Conservation (phyloP, 345 rosid species). For the Salix brachista region DNA sequence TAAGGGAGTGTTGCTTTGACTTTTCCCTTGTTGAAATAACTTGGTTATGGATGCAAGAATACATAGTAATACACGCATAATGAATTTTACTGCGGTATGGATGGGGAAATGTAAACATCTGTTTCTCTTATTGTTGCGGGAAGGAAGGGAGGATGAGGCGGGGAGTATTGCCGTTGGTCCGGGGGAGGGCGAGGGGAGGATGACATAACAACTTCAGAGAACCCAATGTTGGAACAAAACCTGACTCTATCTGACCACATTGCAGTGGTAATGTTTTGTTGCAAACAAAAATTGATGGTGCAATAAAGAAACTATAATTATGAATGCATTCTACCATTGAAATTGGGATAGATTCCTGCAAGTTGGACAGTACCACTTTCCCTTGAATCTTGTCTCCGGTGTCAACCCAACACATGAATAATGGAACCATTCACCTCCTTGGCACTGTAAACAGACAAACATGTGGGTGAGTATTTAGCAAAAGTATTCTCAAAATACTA, state of each 20-base stretch:
- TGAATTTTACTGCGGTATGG: not conserved
- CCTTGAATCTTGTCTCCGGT: slow-evolving; percentile 95
- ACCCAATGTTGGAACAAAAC: slow-evolving; percentile 3
- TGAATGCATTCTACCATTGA: slow-evolving; percentile 26
- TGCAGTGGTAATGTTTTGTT: not conserved
- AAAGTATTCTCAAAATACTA: not conserved
- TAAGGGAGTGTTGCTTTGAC: not conserved
- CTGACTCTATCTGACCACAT: slow-evolving; percentile 14
- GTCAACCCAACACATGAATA: slow-evolving; percentile 95
- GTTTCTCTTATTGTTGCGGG: not conserved
- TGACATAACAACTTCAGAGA: not conserved
- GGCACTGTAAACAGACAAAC: slow-evolving; percentile 53
- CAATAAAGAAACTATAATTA: not conserved
- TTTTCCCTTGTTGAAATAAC: not conserved
- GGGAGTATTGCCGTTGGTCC: not conserved
- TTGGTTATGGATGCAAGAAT: not conserved
- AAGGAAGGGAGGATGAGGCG: not conserved
- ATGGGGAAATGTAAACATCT: not conserved
- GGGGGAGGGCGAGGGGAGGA: not conserved
- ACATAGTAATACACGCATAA: not conserved
- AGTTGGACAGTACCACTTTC: slow-evolving; percentile 98
- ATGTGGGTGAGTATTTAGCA: not conserved
- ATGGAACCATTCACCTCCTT: slow-evolving; percentile 99
- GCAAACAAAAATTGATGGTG: not conserved
- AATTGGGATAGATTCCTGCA: slow-evolving; percentile 64